Conservation (phyloP, 2,329 filamentous ascomycete genomes). For the Graphium sp. region DNA sequence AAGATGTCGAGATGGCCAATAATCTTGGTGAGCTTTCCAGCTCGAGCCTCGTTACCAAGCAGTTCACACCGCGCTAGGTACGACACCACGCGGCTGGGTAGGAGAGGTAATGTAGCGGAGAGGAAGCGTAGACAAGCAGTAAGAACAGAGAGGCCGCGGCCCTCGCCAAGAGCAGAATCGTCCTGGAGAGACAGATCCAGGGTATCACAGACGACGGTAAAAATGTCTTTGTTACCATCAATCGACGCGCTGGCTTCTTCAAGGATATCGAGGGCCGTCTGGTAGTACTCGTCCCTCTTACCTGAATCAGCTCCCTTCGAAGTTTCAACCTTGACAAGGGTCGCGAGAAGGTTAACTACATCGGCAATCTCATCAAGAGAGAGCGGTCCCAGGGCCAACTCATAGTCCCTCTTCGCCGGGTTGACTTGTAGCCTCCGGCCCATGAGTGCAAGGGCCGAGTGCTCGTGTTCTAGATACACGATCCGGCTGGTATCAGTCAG, state of each 20-base stretch:
- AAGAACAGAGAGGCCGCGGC: conserved; percentile 47
- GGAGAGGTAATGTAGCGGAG: conserved; percentile 52
- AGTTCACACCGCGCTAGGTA: conserved; percentile 70
- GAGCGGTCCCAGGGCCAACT: conserved; percentile 33
- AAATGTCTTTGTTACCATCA: conserved; percentile 51
- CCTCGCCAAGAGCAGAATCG: conserved; percentile 36
- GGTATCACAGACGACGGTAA: conserved; percentile 68
- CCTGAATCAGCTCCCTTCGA: conserved; percentile 14
- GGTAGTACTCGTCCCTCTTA: conserved; percentile 4
- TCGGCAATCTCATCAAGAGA: conserved; percentile 51
- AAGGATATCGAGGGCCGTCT: conserved; percentile 28
- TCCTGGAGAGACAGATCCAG: conserved; percentile 56
- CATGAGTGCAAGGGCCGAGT: conserved; percentile 66
- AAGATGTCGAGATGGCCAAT: conserved; percentile 72
- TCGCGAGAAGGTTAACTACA: conserved; percentile 56
- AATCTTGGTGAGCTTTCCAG: conserved; percentile 61
- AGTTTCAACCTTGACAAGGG: conserved; percentile 41
- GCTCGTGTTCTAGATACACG: conserved; percentile 60
- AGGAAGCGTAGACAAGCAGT: conserved; percentile 66
- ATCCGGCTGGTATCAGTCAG: conserved; percentile 63
- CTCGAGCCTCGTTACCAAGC: conserved; percentile 58
- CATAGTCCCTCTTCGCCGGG: conserved; percentile 36
- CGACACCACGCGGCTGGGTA: conserved; percentile 79
- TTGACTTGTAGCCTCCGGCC: conserved; percentile 60
- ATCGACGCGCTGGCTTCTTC: conserved; percentile 37